Percentiles rank a stretch among this genome's conserved stretches.
Evolutionary conservation across 768 basidiomycete species (phyloP).

Genomic region (Mrakia blollopis): DNA sequence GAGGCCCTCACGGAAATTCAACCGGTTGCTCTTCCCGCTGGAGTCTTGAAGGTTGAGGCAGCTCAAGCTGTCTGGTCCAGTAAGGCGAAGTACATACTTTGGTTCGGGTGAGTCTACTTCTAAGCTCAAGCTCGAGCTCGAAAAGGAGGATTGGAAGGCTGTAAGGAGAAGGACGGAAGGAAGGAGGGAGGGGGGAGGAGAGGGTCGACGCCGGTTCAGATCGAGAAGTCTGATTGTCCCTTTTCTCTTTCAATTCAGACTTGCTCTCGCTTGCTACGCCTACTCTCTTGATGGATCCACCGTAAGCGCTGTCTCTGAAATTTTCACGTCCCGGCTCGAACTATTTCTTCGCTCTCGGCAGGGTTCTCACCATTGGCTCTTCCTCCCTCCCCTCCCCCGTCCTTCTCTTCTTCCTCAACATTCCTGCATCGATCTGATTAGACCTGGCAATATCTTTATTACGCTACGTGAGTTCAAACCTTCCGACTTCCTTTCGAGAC

Average conservation of each 20-base stretch:
- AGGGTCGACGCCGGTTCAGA: background rate
- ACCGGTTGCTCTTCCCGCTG: background rate
- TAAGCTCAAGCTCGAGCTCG: too few species aligned
- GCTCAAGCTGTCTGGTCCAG: conserved; percentile 11
- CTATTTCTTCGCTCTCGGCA: too few species aligned
- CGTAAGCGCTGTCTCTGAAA: background rate
- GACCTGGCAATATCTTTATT: conserved; percentile 60
- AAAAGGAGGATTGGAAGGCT: too few species aligned
- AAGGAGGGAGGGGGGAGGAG: background rate
- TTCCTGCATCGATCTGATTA: background rate
- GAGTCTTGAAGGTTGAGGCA: conserved; percentile 6
- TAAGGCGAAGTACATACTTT: background rate
- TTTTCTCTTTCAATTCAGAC: background rate
- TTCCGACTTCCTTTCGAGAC: too few species aligned
- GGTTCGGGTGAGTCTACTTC: background rate
- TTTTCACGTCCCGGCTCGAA: too few species aligned
- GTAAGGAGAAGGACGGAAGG: too few species aligned
- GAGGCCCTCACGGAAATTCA: background rate
- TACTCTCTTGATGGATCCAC: conserved; percentile 12
- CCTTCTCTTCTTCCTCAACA: background rate
- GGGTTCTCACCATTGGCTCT: conserved; percentile 36
- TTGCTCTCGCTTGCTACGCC: conserved; percentile 3
- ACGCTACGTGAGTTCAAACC: conserved; percentile 43
- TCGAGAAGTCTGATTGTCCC: background rate
- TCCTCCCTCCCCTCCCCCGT: background rate